Evolutionary conservation across 345 rosid genomes (phyloP), one percentile per base, ranked within the genome.

Genomic region (Turritis glabra): DNA sequence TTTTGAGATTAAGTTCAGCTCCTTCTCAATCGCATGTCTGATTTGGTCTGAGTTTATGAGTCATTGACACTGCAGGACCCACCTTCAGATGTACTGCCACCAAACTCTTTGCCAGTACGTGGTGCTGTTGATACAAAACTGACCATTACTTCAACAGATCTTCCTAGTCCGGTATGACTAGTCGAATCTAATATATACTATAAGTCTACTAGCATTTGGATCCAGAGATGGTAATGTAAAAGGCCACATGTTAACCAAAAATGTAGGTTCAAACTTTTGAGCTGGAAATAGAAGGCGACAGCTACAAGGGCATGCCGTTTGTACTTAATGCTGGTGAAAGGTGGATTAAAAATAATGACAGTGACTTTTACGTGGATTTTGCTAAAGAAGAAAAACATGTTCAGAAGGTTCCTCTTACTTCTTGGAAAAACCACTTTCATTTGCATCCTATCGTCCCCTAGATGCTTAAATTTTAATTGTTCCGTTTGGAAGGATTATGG

Each of bases 251-350:
- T 23, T 77, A 35, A 67, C 61, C 32, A 72, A 33, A 54, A 73
- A 75, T 80, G 71, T 82, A 95, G 99, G 88, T 95, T 60, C 97
- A 90, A 81, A 83, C 83, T 27, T 50, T 87, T 55, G 90, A 85
- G 82, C 52, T 95, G 70, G 93, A 89, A 81, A 73, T 90, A 77
- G 90, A 86, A 82, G 98, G 85, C n/a, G 90, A 77, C 11, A 78
- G 61, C 76, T 89, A 80, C 77, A 82, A 79, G 26, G 99, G 99
- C 74, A 92, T 95, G 94, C 94, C 98, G 26, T 95, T 95, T 85
- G 97, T 95, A 62, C 85, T 95, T 80, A 59, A 74, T 57, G 79
- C 84, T 75, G 86, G 84, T 66, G 96, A 83, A 82, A 84, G 75
- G 8, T 95, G 99, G 99, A 87, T 95, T 37, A 95, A 89, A 81